Base-by-base conservation (phyloP, 306 rosid genomes). In the Coriaria nepalensis region DNA sequence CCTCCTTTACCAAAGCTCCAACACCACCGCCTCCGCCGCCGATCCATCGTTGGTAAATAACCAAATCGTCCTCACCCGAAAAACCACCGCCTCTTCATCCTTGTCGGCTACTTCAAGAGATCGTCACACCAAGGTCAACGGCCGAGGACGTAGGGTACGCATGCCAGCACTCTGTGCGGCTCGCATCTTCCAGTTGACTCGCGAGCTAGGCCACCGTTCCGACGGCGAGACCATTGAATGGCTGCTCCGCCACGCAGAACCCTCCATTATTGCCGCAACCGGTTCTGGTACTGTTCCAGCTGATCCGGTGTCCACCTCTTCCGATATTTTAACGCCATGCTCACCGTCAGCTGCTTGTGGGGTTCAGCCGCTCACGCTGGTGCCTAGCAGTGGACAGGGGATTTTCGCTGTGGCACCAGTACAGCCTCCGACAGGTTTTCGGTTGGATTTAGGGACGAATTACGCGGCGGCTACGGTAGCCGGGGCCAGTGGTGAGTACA, bases 111-210 rank as follows among this genome's bases (percentile, higher is more conserved):
- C 84, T 40, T 54, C 81, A 35, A 81, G 56, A 47, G 97, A 90
- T 71, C 92, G 97, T 10, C 97, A 90, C 79, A 81, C 85, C 37
- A 90, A 90, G 58, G 97, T 90, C 13, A 79, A 90, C 68, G 97
- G 97, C 37, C 73, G 97, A 0, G 95, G 97, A 14, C 95, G 95
- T 15, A 81, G 95, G 1, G 78, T 90, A 36, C 83, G 97, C 6
- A 90, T 90, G 97, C 95, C 97, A 4, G 87, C 95, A 1, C 83
- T 90, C 63, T 81, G 94, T 36, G 94, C 97, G 14, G 94, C 97
- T 2, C 63, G 95, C 6, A 81, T 90, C 33, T 90, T 84, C 72
- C 95, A 90, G 69, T 81, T 90, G 9, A 84, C 97, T 0, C 82
- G 97, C 10, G 95, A 90, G 64, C 84, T 90, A 8, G 87, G 95